Evolutionary conservation across 495 filamentous ascomycete genomes (phyloP).

Genomic region (Gamarada debralockiae): DNA sequence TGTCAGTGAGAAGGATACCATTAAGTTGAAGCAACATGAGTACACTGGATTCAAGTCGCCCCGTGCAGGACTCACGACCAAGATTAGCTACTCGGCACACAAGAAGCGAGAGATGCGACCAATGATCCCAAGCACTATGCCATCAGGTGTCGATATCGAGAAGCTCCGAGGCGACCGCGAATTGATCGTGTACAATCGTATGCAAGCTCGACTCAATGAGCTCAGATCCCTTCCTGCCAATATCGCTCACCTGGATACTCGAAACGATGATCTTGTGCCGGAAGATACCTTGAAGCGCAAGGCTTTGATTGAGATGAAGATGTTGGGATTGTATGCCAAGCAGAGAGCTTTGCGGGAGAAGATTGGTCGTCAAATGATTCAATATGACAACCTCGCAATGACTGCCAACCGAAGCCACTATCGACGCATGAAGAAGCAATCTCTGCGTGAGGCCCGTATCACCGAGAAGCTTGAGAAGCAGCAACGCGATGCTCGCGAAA

Average conservation of each 20-base stretch:
- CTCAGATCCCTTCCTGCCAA: constrained; percentile 79
- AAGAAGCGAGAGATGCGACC: constrained; percentile 63
- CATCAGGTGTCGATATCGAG: constrained; percentile 80
- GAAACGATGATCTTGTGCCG: constrained; percentile 58
- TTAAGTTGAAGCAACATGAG: constrained; percentile 22
- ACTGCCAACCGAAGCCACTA: constrained; percentile 86
- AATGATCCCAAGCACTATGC: constrained; percentile 82
- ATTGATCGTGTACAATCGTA: constrained; percentile 82
- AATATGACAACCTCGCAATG: constrained; percentile 92
- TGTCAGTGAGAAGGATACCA: constrained; percentile 7
- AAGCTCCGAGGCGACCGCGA: constrained; percentile 80
- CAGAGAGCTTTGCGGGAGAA: constrained; percentile 81
- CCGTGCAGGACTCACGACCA: constrained; percentile 49
- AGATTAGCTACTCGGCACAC: constrained; percentile 80
- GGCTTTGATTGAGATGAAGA: constrained; percentile 90
- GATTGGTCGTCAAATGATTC: constrained; percentile 83
- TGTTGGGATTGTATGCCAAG: constrained; percentile 74
- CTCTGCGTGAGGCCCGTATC: constrained; percentile 89
- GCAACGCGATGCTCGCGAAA: constrained; percentile 91
- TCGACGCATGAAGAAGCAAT: constrained; percentile 94
- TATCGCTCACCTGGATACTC: constrained; percentile 76
- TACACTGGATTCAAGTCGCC: constrained; percentile 67
- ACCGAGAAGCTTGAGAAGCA: constrained; percentile 99
- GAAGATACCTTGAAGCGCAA: constrained; percentile 85
- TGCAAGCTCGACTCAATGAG: constrained; percentile 75